Evolutionary conservation across 495 filamentous ascomycete species (phyloP).

Genomic region (Aspergillus taichungensis): DNA sequence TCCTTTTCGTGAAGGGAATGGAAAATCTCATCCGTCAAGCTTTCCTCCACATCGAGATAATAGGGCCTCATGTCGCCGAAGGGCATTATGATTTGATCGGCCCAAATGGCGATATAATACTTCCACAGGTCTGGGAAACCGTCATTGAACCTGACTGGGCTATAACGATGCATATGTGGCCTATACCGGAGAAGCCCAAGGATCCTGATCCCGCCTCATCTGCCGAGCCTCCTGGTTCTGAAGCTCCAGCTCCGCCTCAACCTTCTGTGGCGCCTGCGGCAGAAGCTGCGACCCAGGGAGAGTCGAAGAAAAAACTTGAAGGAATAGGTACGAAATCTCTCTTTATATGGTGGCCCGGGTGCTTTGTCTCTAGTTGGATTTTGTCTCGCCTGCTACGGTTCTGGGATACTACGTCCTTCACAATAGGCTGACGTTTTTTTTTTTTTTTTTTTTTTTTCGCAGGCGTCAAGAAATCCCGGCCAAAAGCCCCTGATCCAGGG

Average conservation of each 20-base stretch:
- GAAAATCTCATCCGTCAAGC: conserved; percentile 81
- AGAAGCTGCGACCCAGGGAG: conserved; percentile 8
- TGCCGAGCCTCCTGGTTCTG: conserved; percentile 14
- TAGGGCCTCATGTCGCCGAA: conserved; percentile 73
- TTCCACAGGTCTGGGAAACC: conserved; percentile 80
- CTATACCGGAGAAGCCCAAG: conserved; percentile 58
- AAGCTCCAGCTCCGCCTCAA: conserved; percentile 13
- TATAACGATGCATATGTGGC: conserved; percentile 97
- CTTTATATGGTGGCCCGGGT: not conserved
- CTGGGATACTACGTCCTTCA: not conserved
- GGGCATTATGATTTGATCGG: conserved; percentile 81
- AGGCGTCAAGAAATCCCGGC: conserved; percentile 24
- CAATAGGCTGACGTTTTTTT: conserved; percentile 5
- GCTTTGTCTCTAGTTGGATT: too few species aligned
- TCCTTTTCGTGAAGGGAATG: conserved; percentile 52
- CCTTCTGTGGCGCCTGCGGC: conserved; percentile 12
- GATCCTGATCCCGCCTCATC: conserved; percentile 29
- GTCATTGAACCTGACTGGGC: conserved; percentile 80
- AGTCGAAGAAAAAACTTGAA: conserved; percentile 30
- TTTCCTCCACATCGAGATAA: conserved; percentile 74
- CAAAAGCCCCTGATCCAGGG: conserved; percentile 19
- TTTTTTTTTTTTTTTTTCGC: too few species aligned
- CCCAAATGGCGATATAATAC: conserved; percentile 79
- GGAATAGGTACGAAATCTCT: conserved; percentile 15
- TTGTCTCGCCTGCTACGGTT: too few species aligned